Conservation (phyloP, 106 monocot genomes). For the Dactylorhiza incarnata region DNA sequence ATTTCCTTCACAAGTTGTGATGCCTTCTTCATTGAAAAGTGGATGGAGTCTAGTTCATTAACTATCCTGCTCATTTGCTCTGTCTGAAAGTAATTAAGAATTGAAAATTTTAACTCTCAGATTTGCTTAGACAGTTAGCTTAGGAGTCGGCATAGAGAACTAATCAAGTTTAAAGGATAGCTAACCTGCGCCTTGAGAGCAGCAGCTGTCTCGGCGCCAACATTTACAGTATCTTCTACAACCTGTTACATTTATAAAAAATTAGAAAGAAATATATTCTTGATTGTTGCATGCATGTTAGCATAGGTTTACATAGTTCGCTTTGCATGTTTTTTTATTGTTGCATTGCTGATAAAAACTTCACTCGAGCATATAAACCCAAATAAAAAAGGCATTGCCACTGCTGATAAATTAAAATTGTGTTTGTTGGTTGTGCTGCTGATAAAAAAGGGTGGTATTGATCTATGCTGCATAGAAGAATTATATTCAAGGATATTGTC, state of each 20-base stretch:
- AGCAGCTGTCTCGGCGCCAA: conserved; percentile 75
- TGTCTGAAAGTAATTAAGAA: conserved; percentile 32
- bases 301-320: no score
- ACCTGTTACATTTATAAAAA: conserved; percentile 25
- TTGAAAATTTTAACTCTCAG: not conserved
- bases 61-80: conserved; percentile 98
- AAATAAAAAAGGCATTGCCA: no score
- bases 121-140: not conserved
- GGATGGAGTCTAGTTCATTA: conserved; percentile 85
- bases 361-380: no score
- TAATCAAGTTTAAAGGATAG: not conserved
- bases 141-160: not conserved
- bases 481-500: no score
- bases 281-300: no score
- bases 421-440: no score
- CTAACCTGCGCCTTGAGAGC: conserved; percentile 89
- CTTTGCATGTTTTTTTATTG: no score
- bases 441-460: no score
- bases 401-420: no score
- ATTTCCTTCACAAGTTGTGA: conserved; percentile 82
- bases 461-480: no score
- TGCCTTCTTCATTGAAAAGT: conserved; percentile 94
- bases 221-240: conserved; percentile 78
- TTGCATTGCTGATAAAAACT: no score
- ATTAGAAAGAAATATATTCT: no score